A percentile compares a stretch with the other conserved stretches of the same genome.
Conservation (phyloP, 2,329 filamentous ascomycete species). For the Rosellinia necatrix region DNA sequence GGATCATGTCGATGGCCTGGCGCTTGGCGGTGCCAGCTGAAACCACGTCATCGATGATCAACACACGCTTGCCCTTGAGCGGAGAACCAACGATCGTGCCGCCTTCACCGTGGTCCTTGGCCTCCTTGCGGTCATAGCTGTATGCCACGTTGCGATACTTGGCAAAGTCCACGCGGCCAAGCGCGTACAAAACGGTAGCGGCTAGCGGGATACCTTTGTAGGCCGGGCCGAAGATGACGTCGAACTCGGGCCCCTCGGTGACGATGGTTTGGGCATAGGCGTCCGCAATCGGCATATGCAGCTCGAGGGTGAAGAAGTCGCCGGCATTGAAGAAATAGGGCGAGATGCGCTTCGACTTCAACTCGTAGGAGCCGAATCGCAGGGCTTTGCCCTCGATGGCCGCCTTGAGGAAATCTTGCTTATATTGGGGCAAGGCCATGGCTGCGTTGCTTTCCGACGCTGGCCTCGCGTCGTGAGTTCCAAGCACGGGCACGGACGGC, state of each 20-base stretch:
- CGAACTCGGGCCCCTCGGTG: conserved; percentile 60
- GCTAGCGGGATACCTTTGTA: conserved; percentile 98
- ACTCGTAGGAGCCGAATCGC: conserved; percentile 81
- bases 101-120: conserved; percentile 94
- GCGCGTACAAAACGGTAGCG: conserved; percentile 74
- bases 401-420: conserved; percentile 72
- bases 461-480: no score
- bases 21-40: conserved; percentile 93
- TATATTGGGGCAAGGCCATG: conserved; percentile 65
- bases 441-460: no score
- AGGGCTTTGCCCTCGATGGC: conserved; percentile 72
- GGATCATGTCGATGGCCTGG: conserved; percentile 89
- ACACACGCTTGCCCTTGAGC: conserved; percentile 80
- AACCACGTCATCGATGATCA: conserved; percentile 96
- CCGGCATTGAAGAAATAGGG: conserved; percentile 99
- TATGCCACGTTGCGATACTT: conserved; percentile 76
- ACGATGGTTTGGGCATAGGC: conserved; percentile 76
- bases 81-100: conserved; percentile 89
- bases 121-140: conserved; percentile 94
- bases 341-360: conserved; percentile 90
- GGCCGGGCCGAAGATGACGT: conserved; percentile 89
- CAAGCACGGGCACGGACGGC: no score
- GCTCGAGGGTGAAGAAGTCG: conserved; percentile 79
- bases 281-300: conserved; percentile 76
- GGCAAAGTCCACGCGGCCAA: conserved; percentile 69